Percentiles rank a stretch among this genome's conserved stretches.
phyloP scores from a whole-genome alignment of 2,329 filamentous ascomycete genomes.

The Elsinoe necatrix region DNA sequence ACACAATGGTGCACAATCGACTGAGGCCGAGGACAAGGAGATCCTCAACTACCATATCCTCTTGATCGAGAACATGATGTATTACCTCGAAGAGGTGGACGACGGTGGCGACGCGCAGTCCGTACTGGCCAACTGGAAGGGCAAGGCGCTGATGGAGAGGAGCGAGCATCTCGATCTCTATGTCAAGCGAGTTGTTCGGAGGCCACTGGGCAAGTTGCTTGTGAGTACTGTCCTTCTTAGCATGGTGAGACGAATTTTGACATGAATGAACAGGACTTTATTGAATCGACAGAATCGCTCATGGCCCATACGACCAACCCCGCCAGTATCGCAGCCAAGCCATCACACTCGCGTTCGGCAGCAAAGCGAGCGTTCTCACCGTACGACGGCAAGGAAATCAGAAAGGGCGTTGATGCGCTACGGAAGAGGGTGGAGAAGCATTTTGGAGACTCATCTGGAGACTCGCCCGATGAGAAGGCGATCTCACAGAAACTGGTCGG shows the following conservation, averaged over 20 bases:
- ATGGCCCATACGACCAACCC: constrained; percentile 37
- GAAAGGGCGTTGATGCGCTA: constrained; percentile 81
- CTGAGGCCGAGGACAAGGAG: constrained; percentile 86
- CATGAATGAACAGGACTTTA: constrained; percentile 53
- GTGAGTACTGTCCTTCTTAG: constrained; percentile 28
- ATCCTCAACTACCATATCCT: constrained; percentile 95
- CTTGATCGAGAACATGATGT: constrained; percentile 97
- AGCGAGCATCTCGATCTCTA: constrained; percentile 82
- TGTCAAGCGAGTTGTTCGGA: constrained; percentile 75
- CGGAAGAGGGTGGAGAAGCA: constrained; percentile 94
- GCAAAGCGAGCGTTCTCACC: constrained; percentile 79
- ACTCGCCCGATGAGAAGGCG: constrained; percentile 30
- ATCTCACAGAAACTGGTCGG: constrained; percentile 52
- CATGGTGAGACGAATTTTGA: background rate
- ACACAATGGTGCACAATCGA: constrained; percentile 37
- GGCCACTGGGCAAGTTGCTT: constrained; percentile 80
- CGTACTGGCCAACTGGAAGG: constrained; percentile 74
- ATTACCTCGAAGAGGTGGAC: constrained; percentile 88
- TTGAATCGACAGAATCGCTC: constrained; percentile 76
- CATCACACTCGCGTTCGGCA: constrained; percentile 70
- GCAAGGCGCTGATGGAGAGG: constrained; percentile 68
- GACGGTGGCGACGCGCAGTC: constrained; percentile 53
- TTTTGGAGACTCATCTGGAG: constrained; percentile 81
- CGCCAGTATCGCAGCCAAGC: constrained; percentile 62
- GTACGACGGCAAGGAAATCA: constrained; percentile 76